Base-by-base conservation (phyloP, 2,329 filamentous ascomycete species). In the Rutstroemia sp. region DNA sequence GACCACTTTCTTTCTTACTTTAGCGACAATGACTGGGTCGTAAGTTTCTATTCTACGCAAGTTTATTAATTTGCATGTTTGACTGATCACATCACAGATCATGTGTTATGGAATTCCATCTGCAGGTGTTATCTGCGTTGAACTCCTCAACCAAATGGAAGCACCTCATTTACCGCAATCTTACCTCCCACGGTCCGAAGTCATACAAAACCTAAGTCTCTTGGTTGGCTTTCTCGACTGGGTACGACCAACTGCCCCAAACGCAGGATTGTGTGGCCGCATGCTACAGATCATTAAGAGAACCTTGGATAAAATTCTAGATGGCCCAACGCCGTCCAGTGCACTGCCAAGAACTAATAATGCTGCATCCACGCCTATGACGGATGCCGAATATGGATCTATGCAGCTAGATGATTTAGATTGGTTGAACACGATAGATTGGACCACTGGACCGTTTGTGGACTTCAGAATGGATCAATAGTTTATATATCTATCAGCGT, bases 201-300 rank as follows among this genome's bases (percentile, higher is more conserved):
- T 80, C 5, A 74, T 79, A 27, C 76, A 79, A 60, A 76, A 79
- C 54, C 69, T 80, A 1, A 78, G 75, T 57, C 73, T 80, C 1
- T 67, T 80, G 0, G 72, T 78, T 3, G 76, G 75, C 0, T 80
- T 78, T 54, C 69, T 80, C 12, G 75, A 78, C 54, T 80, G 77
- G 77, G 70, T 79, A 1, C 69, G 71, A 2, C 75, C 75, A 0
- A 71, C 72, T 2, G 75, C 75, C 0, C 75, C 76, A 1, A 80
- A 80, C 34, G 73, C 72, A 4, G 71, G 74, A 17, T 66, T 80
- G 4, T 79, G 76, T 60, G 68, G 64, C n/a, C 69, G 74, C 21
- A 76, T 74, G 64, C 75, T 74, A 57, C 68, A 68, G 2, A 71
- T 78, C 12, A 78, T 80, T 47, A 73, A 77, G 53, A 73, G 72